phyloP scores from a whole-genome alignment of 345 rosid genomes.

The Lagerstroemia speciosa region DNA sequence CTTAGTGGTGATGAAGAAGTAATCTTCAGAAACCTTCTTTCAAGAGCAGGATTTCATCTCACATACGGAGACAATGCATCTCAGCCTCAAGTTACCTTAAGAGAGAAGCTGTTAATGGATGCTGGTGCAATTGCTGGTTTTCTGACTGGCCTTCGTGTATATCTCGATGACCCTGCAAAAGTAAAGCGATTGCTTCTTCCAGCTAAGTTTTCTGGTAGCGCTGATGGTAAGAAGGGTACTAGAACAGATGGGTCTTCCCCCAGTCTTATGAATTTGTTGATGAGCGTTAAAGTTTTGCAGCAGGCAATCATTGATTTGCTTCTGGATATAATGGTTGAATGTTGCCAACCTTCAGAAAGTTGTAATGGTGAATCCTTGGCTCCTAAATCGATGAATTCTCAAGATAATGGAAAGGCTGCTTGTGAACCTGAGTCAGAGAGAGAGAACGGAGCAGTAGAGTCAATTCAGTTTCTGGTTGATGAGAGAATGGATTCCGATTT shows the following conservation, averaged over 20 bases:
- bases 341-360: conserved; percentile 90
- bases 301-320: conserved; percentile 97
- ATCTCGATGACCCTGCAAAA: conserved; percentile 96
- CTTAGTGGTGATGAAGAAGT: conserved; percentile 98
- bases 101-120: conserved; percentile 96
- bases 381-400: conserved; percentile 35
- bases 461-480: conserved; percentile 43
- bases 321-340: conserved; percentile 94
- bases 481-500: conserved; percentile 70
- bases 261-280: conserved; percentile 94
- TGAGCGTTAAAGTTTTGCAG: conserved; percentile 99
- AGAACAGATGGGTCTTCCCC: conserved; percentile 84
- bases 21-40: conserved; percentile 88
- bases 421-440: conserved; percentile 52
- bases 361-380: conserved; percentile 38
- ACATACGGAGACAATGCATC: conserved; percentile 86
- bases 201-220: conserved; percentile 62
- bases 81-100: conserved; percentile 77
- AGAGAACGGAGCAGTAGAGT: conserved; percentile 52
- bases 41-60: conserved; percentile 96
- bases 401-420: conserved; percentile 39
- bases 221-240: conserved; percentile 64
- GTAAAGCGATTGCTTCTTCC: conserved; percentile 97
- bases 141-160: conserved; percentile 87
- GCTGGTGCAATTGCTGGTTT: conserved; percentile 99